Evolutionary conservation across 371 early-diverging fungal species (phyloP).

Genomic region (Mucor lusitanicus): DNA sequence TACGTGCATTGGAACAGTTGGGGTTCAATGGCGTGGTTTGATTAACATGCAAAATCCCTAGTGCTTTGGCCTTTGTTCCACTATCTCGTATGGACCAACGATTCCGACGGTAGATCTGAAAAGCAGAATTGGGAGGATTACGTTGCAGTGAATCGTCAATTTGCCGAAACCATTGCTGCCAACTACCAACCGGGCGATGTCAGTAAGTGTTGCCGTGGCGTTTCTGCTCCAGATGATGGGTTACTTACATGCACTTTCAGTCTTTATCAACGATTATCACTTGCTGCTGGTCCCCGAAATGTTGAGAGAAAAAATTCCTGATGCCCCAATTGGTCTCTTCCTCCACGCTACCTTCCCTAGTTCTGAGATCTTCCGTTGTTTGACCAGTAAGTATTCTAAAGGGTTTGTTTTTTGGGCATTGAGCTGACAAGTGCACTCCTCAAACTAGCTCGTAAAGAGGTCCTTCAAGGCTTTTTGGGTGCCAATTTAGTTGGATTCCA

Average conservation of each 20-base stretch:
- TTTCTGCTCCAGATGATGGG: neutral
- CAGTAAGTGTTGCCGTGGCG: conserved; percentile 49
- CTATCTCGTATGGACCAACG: conserved; percentile 83
- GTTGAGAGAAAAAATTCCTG: conserved; percentile 79
- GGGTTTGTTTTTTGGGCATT: neutral
- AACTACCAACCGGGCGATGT: conserved; percentile 82
- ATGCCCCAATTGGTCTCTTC: conserved; percentile 93
- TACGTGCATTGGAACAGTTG: conserved; percentile 22
- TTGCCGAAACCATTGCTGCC: conserved; percentile 76
- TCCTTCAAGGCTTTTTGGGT: conserved; percentile 87
- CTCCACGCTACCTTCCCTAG: conserved; percentile 97
- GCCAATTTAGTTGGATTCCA: conserved; percentile 92
- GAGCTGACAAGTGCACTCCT: neutral
- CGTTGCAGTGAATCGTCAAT: conserved; percentile 80
- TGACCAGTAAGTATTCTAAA: conserved; percentile 72
- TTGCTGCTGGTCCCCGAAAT: conserved; percentile 90
- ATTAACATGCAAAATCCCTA: neutral
- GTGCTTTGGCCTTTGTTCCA: conserved; percentile 97
- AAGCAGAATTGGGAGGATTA: conserved; percentile 84
- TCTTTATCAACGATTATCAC: conserved; percentile 99
- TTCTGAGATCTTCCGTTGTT: conserved; percentile 92
- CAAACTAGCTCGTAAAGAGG: conserved; percentile 76
- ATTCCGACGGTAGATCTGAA: conserved; percentile 59
- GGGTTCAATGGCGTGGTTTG: neutral
- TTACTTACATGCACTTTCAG: conserved; percentile 26